Evolutionary conservation across 2,329 filamentous ascomycete species (phyloP), one percentile per base, ranked within the genome.

Genomic region (Bisporella sp.): DNA sequence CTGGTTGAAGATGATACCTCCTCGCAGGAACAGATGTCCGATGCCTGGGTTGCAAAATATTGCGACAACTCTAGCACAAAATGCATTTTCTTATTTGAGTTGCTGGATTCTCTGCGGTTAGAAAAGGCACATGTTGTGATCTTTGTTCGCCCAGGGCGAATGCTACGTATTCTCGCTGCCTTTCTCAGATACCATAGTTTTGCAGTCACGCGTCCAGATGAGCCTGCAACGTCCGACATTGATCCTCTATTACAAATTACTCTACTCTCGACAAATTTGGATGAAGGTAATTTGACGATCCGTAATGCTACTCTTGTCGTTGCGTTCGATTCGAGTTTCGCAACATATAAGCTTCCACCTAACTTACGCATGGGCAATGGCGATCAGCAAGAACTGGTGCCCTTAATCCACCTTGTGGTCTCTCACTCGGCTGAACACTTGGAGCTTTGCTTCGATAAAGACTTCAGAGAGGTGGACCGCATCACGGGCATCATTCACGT

Each of bases 41-140:
- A 62, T 3, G 81, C 74, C 59, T 77, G 80, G 55, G 72, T 74
- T 1, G 71, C 74, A 49, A 74, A 74, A 47, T 74, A 77, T 7
- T 37, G 8, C 8, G 8, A 9, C 8, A 37, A 37, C n/a, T 9
- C 35, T n/a, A 84, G 81, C 62, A 68, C 77, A 49, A 85, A 85
- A 57, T 80, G 78, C 57, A 73, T 72, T 32, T 84, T 85, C 56
- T 58, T 83, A 5, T 74, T 71, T 42, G 78, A 82, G 54, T 66
- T 85, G 4, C 61, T 83, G 31, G 66, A 73, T 21, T 59, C 64
- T 6, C 60, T 82, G 8, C 59, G 62, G n/a, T 63, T 67, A 12
- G 62, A 67, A 9, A 68, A 73, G 8, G 72, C 70, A 37, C 75
- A 72, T 35, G 63, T 84, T 6, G 64, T 82, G 11, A 72, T 85